Conservation (phyloP, 176 grass and related monocot genomes). For the Avena sativa region DNA sequence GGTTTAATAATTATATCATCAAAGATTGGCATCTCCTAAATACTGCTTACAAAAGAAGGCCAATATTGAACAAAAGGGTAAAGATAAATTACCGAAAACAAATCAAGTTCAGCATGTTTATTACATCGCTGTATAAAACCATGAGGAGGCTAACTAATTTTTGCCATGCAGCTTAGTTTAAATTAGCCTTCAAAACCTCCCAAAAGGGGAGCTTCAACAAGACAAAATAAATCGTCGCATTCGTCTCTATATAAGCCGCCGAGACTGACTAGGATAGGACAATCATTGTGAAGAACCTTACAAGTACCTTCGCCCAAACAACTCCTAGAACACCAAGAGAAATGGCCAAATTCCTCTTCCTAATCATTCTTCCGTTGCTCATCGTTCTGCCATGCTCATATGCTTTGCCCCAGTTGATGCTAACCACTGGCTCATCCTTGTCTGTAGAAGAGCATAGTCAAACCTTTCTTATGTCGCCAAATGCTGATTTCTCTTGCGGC, state of each 20-base stretch:
- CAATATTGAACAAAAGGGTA: background rate
- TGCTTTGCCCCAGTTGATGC: slow-evolving; percentile 26
- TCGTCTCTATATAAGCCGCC: background rate
- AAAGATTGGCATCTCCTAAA: background rate
- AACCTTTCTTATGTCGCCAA: slow-evolving; percentile 53
- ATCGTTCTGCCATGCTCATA: slow-evolving; percentile 27
- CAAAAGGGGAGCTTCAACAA: background rate
- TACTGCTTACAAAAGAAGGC: background rate
- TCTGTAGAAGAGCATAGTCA: slow-evolving; percentile 41
- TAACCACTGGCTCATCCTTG: slow-evolving; percentile 41
- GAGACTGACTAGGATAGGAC: slow-evolving; percentile 4
- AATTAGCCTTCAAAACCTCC: slow-evolving; percentile 7
- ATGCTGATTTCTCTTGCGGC: slow-evolving; percentile 61
- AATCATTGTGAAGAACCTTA: slow-evolving; percentile 21
- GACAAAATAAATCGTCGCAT: background rate
- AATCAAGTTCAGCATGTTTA: background rate
- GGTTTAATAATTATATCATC: background rate
- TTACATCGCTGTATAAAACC: background rate
- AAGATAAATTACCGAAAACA: background rate
- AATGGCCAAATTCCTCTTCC: slow-evolving; percentile 36
- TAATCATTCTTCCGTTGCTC: slow-evolving; percentile 42
- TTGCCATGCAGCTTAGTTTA: background rate
- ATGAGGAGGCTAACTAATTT: background rate
- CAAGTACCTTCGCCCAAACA: background rate
- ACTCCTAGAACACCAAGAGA: slow-evolving; percentile 16